Base-by-base conservation (phyloP, 1,139 yeast genomes). In the Zygoascus hellenicus region DNA sequence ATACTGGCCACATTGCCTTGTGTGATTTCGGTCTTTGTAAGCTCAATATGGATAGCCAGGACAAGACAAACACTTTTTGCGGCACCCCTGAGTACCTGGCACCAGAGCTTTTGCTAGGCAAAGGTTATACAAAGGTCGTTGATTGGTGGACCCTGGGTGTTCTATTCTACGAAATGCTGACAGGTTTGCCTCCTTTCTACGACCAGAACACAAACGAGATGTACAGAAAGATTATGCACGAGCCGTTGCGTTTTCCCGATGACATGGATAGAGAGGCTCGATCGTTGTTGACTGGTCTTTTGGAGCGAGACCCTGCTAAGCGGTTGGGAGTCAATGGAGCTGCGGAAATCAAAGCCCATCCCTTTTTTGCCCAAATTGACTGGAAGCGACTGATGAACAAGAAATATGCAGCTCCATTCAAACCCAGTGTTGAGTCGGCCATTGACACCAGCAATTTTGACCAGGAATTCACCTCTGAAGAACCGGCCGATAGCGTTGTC, bases 111-210 rank as follows among this genome's bases (percentile, higher is more conserved):
- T 70, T 92, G 42, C 71, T 89, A 54, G 95, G 95, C 45, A 90
- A 88, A 62, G 98, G 98, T 1, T 92, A 92, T 66, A 88, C 97
- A 4, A 81, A 96, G 64, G 84, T 85, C 16, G 97, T 92, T 16
- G 98, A 92, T 68, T 92, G 97, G 94, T 92, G 98, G 98, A 92
- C 98, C 1, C 74, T 92, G 57, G 98, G 98, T 38, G 92, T 94
- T 11, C 72, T 92, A 46, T 71, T 92, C 42, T 94, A 87, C 65
- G 98, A 92, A 63, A 94, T 94, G 98, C 75, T 94, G 54, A 89
- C 97, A 1, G 97, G 97, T 0, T 74, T 92, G 55, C 98, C 98
- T 7, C 97, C 97, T 42, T 92, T 89, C 64, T 92, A 87, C 64
- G 97, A 90, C 62, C 96, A 89, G 62, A 92, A 90, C 66, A 84